A percentile compares a stretch with the other conserved stretches of the same genome.
phyloP scores from a whole-genome alignment of 2,329 filamentous ascomycete genomes.

The Verticillium nonalfalfae region DNA sequence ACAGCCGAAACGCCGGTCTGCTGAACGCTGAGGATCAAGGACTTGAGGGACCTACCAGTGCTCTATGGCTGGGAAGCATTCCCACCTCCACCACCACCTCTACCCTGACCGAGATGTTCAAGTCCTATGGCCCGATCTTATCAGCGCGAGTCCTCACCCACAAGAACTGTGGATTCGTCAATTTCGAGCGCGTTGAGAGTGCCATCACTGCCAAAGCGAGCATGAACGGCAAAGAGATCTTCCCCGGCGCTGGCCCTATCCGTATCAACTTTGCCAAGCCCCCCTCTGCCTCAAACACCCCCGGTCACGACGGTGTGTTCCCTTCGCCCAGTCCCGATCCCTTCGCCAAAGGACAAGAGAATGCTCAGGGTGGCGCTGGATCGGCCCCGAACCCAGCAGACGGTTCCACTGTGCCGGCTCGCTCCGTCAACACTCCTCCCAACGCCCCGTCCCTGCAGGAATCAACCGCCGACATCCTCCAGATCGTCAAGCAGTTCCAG shows the following conservation, averaged over 20 bases:
- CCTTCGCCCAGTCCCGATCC: conserved; percentile 89
- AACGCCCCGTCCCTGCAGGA: conserved; percentile 69
- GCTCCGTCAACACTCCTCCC: conserved; percentile 42
- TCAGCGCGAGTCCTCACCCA: conserved; percentile 92
- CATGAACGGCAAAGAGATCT: conserved; percentile 96
- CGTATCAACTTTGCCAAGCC: conserved; percentile 97
- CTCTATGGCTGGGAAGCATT: conserved; percentile 95
- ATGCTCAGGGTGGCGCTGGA: conserved; percentile 23
- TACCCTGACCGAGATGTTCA: conserved; percentile 91
- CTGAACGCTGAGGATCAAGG: conserved; percentile 71
- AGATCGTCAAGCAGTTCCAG: conserved; percentile 84
- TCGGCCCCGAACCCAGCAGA: conserved; percentile 28
- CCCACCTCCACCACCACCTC: conserved; percentile 95
- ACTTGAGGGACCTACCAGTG: conserved; percentile 83
- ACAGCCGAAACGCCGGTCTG: conserved; percentile 59
- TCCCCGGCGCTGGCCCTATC: conserved; percentile 90
- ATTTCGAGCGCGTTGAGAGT: conserved; percentile 88
- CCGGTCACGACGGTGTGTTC: conserved; percentile 80
- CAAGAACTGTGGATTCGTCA: conserved; percentile 99
- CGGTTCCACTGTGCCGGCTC: conserved; percentile 18
- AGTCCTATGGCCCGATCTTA: conserved; percentile 82
- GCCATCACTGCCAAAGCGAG: conserved; percentile 81
- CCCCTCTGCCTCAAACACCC: conserved; percentile 81
- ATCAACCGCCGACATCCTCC: conserved; percentile 74
- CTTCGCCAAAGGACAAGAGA: conserved; percentile 54